Evolutionary conservation across 352 stramenopile genomes (phyloP).

Genomic region (Pythium periplocum): DNA sequence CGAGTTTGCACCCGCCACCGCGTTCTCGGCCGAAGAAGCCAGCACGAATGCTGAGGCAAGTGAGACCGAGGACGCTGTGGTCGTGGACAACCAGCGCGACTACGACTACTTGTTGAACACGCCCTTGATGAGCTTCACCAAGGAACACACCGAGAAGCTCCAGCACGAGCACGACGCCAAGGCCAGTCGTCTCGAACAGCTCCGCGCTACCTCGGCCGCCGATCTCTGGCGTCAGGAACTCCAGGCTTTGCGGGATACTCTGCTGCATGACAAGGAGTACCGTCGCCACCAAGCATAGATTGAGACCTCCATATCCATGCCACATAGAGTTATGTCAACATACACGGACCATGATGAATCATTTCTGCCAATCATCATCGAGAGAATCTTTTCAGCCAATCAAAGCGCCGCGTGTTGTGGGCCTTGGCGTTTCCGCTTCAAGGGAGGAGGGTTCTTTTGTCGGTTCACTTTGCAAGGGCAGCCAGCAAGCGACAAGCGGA

Average conservation of each 20-base stretch:
- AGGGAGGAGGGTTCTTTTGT: conserved; percentile 14
- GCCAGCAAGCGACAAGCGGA: background rate
- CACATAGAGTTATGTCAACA: too few relatives aligned
- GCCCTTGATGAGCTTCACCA: conserved; percentile 97
- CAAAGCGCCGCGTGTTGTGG: background rate
- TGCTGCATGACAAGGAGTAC: conserved; percentile 72
- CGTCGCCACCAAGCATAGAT: conserved; percentile 13
- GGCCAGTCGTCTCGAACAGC: conserved; percentile 75
- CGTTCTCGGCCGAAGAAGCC: conserved; percentile 36
- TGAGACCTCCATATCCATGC: background rate
- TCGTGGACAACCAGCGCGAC: conserved; percentile 30
- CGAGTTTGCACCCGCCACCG: conserved; percentile 40
- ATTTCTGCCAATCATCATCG: conserved; percentile 8
- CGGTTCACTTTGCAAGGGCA: conserved; percentile 2
- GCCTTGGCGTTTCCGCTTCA: conserved; percentile 12
- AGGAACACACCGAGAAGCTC: conserved; percentile 92
- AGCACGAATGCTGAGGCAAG: conserved; percentile 8
- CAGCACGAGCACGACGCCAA: conserved; percentile 89
- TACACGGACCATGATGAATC: background rate
- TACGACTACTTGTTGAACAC: conserved; percentile 99
- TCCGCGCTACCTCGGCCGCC: conserved; percentile 80
- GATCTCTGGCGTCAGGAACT: conserved; percentile 87
- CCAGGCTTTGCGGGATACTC: conserved; percentile 36
- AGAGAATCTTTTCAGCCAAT: conserved; percentile 17
- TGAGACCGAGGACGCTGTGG: conserved; percentile 20